These are phyloP conservation scores for Clonostachys rosea DNA, from an alignment of 2,329 filamentous ascomycete species.

Conservation along the genomic window DNA sequence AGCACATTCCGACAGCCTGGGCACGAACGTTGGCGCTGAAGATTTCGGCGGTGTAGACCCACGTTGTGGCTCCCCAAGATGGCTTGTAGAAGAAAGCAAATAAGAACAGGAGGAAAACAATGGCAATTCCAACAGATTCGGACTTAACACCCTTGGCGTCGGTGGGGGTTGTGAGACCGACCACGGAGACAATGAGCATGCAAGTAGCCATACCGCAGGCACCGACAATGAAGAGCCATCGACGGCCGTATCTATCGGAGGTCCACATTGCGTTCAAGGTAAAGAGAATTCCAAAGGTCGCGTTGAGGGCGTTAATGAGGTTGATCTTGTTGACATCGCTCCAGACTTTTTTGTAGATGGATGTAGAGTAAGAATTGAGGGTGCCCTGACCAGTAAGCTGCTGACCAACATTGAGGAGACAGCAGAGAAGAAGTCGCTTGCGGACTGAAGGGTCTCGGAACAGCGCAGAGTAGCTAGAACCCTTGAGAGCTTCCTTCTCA, in stretches of 20 bases:
- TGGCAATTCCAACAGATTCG: constrained; percentile 57
- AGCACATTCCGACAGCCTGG: constrained; percentile 64
- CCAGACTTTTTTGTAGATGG: constrained; percentile 70
- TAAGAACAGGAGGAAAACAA: constrained; percentile 63
- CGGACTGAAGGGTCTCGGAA: constrained; percentile 67
- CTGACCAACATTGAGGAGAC: constrained; percentile 65
- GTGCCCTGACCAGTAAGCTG: constrained; percentile 71
- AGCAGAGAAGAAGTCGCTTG: constrained; percentile 60
- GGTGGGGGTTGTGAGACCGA: constrained; percentile 43
- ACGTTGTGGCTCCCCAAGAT: constrained; percentile 64
- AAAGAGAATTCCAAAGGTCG: constrained; percentile 68
- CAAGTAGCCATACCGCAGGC: constrained; percentile 64
- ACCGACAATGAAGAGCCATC: constrained; percentile 65
- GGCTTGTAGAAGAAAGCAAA: constrained; percentile 67
- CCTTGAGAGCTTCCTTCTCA: constrained; percentile 63
- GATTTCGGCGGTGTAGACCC: constrained; percentile 67
- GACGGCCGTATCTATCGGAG: constrained; percentile 66
- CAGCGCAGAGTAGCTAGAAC: constrained; percentile 54
- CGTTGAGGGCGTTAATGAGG: constrained; percentile 71
- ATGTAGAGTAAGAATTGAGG: constrained; percentile 68
- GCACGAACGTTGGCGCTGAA: constrained; percentile 71
- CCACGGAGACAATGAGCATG: constrained; percentile 58
- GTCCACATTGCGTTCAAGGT: constrained; percentile 71
- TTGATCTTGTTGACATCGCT: constrained; percentile 53
- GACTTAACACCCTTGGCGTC: constrained; percentile 46